Evolutionary conservation across 139 green algal genomes (phyloP).

Genomic region (Chlamydomonas applanata): DNA sequence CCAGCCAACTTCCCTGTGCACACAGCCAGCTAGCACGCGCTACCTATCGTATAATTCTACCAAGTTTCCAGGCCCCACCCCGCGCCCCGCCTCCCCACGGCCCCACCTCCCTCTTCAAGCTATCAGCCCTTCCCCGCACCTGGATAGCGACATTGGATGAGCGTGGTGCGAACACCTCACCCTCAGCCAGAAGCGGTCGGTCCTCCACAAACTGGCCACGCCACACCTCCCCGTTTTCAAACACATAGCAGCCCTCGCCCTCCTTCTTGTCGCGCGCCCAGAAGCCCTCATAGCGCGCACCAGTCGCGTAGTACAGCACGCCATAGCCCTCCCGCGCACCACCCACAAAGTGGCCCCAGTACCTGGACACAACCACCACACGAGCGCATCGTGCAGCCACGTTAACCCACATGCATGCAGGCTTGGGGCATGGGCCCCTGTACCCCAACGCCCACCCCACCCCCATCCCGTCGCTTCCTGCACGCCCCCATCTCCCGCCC

Average conservation of each 20-base stretch:
- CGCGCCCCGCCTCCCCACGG: no score
- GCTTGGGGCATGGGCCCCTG: no score
- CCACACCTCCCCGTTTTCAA: constrained; percentile 52
- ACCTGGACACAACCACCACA: constrained; percentile 29
- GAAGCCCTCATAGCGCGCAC: constrained; percentile 44
- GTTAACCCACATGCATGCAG: background rate
- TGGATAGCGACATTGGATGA: constrained; percentile 22
- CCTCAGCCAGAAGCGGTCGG: constrained; percentile 37
- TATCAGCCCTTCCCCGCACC: no score
- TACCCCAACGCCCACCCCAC: no score
- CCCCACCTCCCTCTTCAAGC: no score
- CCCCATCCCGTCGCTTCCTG: no score
- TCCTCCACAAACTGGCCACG: constrained; percentile 50
- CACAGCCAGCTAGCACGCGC: no score
- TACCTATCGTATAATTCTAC: no score
- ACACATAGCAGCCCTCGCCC: constrained; percentile 34
- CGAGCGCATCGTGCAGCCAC: background rate
- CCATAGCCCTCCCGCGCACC: constrained; percentile 56
- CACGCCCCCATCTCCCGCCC: no score
- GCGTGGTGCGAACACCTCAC: constrained; percentile 32
- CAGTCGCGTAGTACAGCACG: constrained; percentile 62
- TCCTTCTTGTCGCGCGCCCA: constrained; percentile 42
- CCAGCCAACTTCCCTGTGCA: no score
- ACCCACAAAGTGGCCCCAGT: constrained; percentile 58
- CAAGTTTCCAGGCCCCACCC: no score